Evolutionary conservation across 495 filamentous ascomycete genomes (phyloP), one percentile per base, ranked within the genome.

Genomic region (Penicillium pulvis): DNA sequence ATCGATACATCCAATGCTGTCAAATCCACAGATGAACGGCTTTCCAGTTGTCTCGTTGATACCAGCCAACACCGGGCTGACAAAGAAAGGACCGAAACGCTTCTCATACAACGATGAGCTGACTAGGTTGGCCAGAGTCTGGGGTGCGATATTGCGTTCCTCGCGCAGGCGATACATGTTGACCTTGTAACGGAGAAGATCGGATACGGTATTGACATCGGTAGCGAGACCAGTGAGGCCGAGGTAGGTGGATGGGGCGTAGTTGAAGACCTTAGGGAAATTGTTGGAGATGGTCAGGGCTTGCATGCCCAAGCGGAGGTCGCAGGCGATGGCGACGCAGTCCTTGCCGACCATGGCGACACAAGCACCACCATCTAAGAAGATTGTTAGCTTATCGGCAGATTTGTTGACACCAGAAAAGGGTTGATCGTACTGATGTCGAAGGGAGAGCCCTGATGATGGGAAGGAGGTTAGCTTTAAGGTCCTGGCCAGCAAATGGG

Each of bases 91-190:
- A 47, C 94, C 95, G 77, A 98, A 98, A 60, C 94, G 86, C 62
- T 83, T 85, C 83, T 98, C 94, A 80, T 98, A 98, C 68, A 98
- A 81, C 57, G 82, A 86, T 59, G 84, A 89, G 70, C 86, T 91
- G 67, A 98, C 93, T 52, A 98, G 86, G 80, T 98, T 97, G 70
- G 94, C 93, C 78, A 98, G 87, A 47, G 94, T 98, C 76, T 90
- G 82, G 19, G 94, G 94, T 42, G 90, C 87, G 79, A 98, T 97
- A 76, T 90, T 82, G 63, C 94, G 92, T 80, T 98, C 94, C 79
- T 98, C 94, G 67, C 94, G 91, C 65, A 98, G 86, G 41, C 94
- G 91, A 85, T 98, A 98, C 91, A 98, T 93, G 83, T 98, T 98
- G 67, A 97, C 92, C 81, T 98, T 98, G 83, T 94, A 97, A 68